phyloP scores from a whole-genome alignment of 768 basidiomycete genomes.

The Favolaschia claudopus region DNA sequence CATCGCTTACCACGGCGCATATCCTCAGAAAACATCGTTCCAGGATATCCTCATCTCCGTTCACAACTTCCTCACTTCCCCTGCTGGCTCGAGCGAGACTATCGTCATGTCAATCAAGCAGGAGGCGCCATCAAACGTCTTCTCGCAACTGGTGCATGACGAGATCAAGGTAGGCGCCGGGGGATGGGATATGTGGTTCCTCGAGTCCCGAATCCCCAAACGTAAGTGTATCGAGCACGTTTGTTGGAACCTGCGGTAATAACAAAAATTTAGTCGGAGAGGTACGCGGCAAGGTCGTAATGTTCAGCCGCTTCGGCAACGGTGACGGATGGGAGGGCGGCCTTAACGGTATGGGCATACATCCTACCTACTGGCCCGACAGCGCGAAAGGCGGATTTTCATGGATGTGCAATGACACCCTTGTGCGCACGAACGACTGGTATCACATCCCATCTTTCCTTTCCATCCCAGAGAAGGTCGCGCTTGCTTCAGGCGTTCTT shows the following conservation, averaged over 20 bases:
- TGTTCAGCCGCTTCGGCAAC: constrained; percentile 88
- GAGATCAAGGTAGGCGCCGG: constrained; percentile 67
- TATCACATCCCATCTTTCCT: constrained; percentile 83
- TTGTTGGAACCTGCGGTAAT: no score
- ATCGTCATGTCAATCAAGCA: constrained; percentile 91
- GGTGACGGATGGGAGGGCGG: constrained; percentile 74
- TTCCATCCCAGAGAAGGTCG: constrained; percentile 83
- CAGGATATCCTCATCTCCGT: constrained; percentile 67
- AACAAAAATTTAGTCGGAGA: no score
- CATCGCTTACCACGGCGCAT: constrained; percentile 81
- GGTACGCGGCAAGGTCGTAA: constrained; percentile 82
- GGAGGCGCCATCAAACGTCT: constrained; percentile 69
- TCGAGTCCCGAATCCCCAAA: constrained; percentile 80
- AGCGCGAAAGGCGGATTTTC: constrained; percentile 74
- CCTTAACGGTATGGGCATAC: constrained; percentile 81
- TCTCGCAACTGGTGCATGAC: constrained; percentile 70
- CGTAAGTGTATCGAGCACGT: no score
- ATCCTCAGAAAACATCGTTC: constrained; percentile 76
- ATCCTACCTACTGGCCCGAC: constrained; percentile 88
- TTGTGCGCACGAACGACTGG: constrained; percentile 89
- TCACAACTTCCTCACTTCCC: constrained; percentile 67
- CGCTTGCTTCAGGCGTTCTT: constrained; percentile 62
- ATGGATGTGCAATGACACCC: constrained; percentile 77
- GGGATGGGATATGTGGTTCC: constrained; percentile 75
- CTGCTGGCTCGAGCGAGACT: constrained; percentile 69